phyloP scores from a whole-genome alignment of 768 basidiomycete species.

The Lactarius deliciosus region DNA sequence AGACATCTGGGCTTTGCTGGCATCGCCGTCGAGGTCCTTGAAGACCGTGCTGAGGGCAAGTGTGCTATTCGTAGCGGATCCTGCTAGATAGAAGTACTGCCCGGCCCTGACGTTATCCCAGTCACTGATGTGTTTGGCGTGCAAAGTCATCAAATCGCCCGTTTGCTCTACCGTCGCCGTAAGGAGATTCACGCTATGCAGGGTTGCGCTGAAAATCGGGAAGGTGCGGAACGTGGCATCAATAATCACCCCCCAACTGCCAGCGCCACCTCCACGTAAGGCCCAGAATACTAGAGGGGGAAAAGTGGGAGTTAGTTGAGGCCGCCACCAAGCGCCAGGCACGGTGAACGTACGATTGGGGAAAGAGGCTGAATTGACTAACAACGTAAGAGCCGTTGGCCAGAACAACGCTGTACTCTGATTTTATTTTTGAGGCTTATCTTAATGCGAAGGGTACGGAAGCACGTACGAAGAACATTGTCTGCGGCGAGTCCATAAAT shows the following conservation, averaged over 20 bases:
- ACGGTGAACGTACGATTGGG: constrained; percentile 18
- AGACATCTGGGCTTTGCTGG: constrained; percentile 25
- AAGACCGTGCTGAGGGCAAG: constrained; percentile 28
- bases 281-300: constrained; percentile 30
- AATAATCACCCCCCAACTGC: constrained; percentile 42
- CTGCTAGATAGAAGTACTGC: constrained; percentile 36
- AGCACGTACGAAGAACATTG: constrained; percentile 31
- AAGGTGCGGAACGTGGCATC: constrained; percentile 39
- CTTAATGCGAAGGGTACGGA: neutral
- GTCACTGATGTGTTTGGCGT: constrained; percentile 22
- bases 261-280: constrained; percentile 31
- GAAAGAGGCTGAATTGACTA: constrained; percentile 9
- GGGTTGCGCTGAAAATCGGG: constrained; percentile 37
- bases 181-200: constrained; percentile 34
- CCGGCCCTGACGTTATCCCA: constrained; percentile 12
- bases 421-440: neutral
- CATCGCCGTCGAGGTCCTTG: constrained; percentile 27
- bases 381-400: constrained; percentile 14
- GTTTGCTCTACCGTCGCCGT: constrained; percentile 40
- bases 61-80: constrained; percentile 15
- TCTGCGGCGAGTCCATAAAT: constrained; percentile 32
- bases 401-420: constrained; percentile 19
- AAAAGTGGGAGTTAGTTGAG: neutral
- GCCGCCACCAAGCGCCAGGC: neutral
- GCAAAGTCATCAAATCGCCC: constrained; percentile 37